Evolutionary conservation across 2,329 filamentous ascomycete species (phyloP).

Genomic region (Ampelomyces quisqualis): DNA sequence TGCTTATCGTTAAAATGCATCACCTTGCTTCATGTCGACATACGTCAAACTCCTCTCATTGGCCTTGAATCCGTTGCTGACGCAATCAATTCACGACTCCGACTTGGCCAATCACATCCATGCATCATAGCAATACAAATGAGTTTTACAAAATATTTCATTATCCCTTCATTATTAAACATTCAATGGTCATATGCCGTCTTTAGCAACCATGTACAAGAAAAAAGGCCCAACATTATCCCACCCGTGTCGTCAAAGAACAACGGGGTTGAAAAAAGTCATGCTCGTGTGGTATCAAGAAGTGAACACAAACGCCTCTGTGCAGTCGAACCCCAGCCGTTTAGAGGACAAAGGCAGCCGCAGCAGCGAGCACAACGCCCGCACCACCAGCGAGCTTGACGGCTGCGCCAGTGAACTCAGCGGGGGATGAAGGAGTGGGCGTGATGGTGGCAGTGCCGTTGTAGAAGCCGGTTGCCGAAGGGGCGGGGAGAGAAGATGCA

Average conservation of each 20-base stretch:
- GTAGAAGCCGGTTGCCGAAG: conserved; percentile 18
- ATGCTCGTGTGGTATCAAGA: conserved; percentile 24
- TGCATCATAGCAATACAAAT: too few species aligned
- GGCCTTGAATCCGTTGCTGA: too few species aligned
- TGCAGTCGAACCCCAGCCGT: conserved; percentile 11
- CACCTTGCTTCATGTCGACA: too few species aligned
- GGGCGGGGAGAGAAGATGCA: conserved; percentile 7
- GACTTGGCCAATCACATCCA: too few species aligned
- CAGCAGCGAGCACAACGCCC: conserved; percentile 26
- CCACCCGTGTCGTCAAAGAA: neutral
- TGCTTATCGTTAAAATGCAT: too few species aligned
- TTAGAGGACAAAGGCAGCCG: conserved; percentile 30
- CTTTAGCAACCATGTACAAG: conserved; percentile 15
- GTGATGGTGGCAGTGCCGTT: conserved; percentile 15
- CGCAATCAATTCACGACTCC: neutral
- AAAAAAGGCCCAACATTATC: conserved; percentile 9
- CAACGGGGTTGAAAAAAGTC: neutral
- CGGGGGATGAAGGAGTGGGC: conserved; percentile 13
- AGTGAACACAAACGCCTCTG: conserved; percentile 18
- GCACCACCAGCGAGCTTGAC: conserved; percentile 23
- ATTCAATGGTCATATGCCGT: neutral
- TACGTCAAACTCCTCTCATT: too few species aligned
- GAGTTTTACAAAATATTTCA: neutral
- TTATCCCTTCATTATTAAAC: conserved; percentile 5
- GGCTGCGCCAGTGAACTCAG: conserved; percentile 22